These are phyloP conservation scores for Elongisporangium senticosum DNA, from an alignment of 352 stramenopile species.

Conservation along the genomic window DNA sequence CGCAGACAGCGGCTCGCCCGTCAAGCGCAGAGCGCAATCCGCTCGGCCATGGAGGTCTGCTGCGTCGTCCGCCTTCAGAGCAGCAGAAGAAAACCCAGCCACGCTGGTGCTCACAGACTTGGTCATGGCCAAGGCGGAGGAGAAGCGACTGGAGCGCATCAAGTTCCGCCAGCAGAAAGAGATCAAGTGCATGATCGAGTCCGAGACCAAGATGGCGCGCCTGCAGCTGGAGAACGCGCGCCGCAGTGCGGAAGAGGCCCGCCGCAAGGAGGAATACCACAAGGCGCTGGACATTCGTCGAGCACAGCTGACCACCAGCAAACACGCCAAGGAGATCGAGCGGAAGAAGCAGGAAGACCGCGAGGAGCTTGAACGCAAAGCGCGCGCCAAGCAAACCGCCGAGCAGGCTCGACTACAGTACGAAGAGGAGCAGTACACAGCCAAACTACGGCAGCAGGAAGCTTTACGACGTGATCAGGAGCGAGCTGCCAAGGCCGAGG, in stretches of 20 bases:
- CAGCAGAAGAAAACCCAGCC: not conserved
- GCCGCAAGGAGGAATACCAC: conserved; percentile 53
- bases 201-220: conserved; percentile 64
- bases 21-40: conserved; percentile 16
- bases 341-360: conserved; percentile 62
- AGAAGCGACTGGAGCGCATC: conserved; percentile 52
- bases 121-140: conserved; percentile 61
- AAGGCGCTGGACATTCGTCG: conserved; percentile 41
- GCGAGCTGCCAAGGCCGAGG: conserved; percentile 59
- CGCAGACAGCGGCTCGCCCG: not conserved
- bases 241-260: conserved; percentile 42
- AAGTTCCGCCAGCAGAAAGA: conserved; percentile 69
- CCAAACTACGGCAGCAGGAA: conserved; percentile 31
- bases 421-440: conserved; percentile 36
- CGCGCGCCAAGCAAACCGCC: conserved; percentile 36
- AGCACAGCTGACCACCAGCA: conserved; percentile 40
- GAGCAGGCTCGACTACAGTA: conserved; percentile 41
- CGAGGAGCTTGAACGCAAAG: conserved; percentile 37
- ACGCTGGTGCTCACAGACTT: conserved; percentile 22
- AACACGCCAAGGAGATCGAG: conserved; percentile 52
- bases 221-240: conserved; percentile 58
- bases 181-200: conserved; percentile 71
- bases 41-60: conserved; percentile 15
- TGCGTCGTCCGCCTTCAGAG: not conserved
- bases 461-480: conserved; percentile 45